Evolutionary conservation across 805 yeast genomes (phyloP).

Genomic region (Lachancea nothofagi): DNA sequence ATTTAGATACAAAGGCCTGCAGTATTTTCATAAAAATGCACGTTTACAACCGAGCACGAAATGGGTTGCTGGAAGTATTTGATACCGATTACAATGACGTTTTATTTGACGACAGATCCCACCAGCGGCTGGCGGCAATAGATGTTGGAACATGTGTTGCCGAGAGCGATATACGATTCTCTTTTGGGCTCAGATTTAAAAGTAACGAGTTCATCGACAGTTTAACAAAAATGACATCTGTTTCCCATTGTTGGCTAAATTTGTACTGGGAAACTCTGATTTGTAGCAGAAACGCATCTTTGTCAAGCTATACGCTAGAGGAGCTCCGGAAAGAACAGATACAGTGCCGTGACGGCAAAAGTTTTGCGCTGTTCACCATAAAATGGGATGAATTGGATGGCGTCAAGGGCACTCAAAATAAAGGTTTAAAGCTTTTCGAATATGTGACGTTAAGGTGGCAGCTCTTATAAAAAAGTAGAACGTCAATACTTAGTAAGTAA

Average conservation of each 20-base stretch:
- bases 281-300: conserved; percentile 14
- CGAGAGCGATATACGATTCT: conserved; percentile 23
- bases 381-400: conserved; percentile 63
- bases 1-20: conserved; percentile 4
- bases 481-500: conserved; percentile 1
- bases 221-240: conserved; percentile 17
- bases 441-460: conserved; percentile 36
- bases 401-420: conserved; percentile 49
- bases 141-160: conserved; percentile 4
- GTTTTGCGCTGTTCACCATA: conserved; percentile 10
- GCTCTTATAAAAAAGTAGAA: conserved; percentile 2
- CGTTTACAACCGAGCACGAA: conserved; percentile 16
- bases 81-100: neutral
- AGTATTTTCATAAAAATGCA: conserved; percentile 16
- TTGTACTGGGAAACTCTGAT: conserved; percentile 37
- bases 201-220: conserved; percentile 15
- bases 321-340: conserved; percentile 17
- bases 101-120: neutral
- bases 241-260: conserved; percentile 41
- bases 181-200: conserved; percentile 19
- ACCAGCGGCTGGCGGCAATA: conserved; percentile 1
- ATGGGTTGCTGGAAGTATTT: conserved; percentile 12
- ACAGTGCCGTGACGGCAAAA: conserved; percentile 12
- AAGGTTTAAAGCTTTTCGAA: conserved; percentile 53
- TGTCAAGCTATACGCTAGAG: conserved; percentile 11